Conservation (phyloP, 495 filamentous ascomycete genomes). For the Aspergillus heteromorphus region DNA sequence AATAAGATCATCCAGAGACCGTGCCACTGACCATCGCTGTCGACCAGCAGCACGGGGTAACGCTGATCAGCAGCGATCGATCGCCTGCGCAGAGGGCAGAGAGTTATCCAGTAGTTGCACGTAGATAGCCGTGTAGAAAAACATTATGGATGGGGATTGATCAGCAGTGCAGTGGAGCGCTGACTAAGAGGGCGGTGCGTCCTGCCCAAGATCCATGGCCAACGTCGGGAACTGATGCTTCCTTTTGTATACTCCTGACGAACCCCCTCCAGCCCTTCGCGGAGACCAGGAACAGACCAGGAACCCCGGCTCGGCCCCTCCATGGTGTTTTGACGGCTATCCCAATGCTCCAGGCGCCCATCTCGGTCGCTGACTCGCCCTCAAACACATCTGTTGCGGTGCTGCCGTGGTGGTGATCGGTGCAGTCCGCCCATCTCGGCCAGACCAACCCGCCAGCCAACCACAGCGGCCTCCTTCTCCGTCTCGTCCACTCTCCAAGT, state of each 20-base stretch:
- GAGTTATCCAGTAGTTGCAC: background rate
- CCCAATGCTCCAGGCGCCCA: background rate
- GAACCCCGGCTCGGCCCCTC: background rate
- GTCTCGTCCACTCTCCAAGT: constrained; percentile 4
- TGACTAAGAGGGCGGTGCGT: background rate
- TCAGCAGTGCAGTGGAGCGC: background rate
- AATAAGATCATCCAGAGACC: background rate
- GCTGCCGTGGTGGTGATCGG: background rate
- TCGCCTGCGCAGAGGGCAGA: background rate
- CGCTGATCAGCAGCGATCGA: constrained; percentile 1
- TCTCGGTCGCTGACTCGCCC: background rate
- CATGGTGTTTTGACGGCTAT: background rate
- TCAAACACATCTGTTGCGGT: background rate
- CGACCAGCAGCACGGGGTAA: constrained; percentile 2
- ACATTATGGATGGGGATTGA: background rate
- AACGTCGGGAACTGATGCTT: background rate
- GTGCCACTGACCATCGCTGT: background rate
- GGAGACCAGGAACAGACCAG: background rate
- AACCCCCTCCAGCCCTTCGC: background rate
- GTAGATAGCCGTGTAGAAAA: background rate
- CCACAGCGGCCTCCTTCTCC: background rate
- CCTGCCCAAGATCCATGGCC: background rate
- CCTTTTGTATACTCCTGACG: background rate
- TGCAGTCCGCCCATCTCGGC: background rate
- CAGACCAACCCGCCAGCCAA: constrained; percentile 2